Base-by-base conservation (phyloP, 2,329 filamentous ascomycete genomes). In the Coniochaeta ligniaria region DNA sequence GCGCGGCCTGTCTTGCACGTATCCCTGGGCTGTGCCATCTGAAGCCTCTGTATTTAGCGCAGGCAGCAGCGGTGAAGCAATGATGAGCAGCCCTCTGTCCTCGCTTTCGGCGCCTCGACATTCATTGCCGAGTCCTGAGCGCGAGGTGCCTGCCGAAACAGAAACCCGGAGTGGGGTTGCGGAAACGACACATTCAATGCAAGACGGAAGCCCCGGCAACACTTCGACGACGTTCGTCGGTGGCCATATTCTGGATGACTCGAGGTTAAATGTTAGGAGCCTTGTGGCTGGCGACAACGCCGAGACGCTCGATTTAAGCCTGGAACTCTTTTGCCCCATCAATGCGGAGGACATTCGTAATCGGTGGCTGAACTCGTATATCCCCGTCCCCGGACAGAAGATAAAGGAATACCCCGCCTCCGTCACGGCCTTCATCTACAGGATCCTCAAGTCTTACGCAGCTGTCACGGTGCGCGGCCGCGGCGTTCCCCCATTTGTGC, bases 291-390 rank as follows among this genome's bases (percentile, higher is more conserved):
- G n/a, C 75, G 14, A 35, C 62, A 57, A 22, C 24, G 54, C 76
- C 74, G 60, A 63, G 41, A 2, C 76, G 75, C 63, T 65, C 66
- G 31, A 64, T 14, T 36, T 36, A 36, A 14, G 35, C 12, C 60
- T 73, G 1, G 70, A 75, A 14, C 71, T 83, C 7, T 61, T 74
- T 0, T 80, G 78, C 60, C 75, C 77, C 2, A 79, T 82, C 63
- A 73, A 80, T 55, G 74, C 73, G 0, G 75, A 79, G 26, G 74
- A 75, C 17, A 80, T 82, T 57, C 73, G 71, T 14, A 80, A 78
- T 45, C 78, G 79, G 12, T 83, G 79, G 80, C 67, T 82, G 28
- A 75, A 79, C 35, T 67, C 74, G 1, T 81, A 76, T 38, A 74
- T 82, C 6, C 78, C 79, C 0, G 61, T 76, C 0, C 73, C 77